Conservation (phyloP, 1,284 basidiomycete species). For the Papiliotrema fonsecae region DNA sequence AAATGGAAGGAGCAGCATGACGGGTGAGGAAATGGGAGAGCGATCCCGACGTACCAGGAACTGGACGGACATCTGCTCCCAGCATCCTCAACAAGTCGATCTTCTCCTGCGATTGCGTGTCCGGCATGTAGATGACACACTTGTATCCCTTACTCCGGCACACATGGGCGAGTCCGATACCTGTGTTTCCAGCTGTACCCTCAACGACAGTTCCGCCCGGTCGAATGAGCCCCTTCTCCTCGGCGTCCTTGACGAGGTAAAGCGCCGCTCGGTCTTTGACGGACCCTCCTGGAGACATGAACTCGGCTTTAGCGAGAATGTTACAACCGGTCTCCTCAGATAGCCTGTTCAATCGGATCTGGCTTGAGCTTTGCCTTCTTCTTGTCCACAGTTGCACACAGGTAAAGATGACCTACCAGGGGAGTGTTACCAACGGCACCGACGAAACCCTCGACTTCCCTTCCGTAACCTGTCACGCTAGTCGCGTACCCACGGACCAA, state of each 20-base stretch:
- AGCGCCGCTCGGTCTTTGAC: conserved; percentile 97
- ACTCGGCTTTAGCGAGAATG: conserved; percentile 93
- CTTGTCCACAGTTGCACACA: not conserved
- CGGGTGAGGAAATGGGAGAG: not conserved
- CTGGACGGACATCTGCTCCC: conserved; percentile 91
- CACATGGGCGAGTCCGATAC: conserved; percentile 89
- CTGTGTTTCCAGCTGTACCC: conserved; percentile 98
- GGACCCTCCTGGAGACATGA: conserved; percentile 98
- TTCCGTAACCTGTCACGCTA: conserved; percentile 30
- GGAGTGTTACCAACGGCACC: conserved; percentile 94
- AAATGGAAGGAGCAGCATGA: not conserved
- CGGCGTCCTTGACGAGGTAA: conserved; percentile 83
- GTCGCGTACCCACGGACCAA: conserved; percentile 31
- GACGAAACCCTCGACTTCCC: conserved; percentile 71
- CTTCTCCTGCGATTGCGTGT: conserved; percentile 96
- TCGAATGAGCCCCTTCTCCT: conserved; percentile 68
- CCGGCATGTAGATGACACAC: conserved; percentile 99
- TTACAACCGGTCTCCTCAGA: conserved; percentile 86
- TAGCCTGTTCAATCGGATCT: conserved; percentile 79
- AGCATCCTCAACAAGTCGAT: conserved; percentile 96
- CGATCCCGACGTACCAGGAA: conserved; percentile 55
- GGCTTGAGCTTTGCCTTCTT: conserved; percentile 1
- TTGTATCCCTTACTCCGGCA: conserved; percentile 90
- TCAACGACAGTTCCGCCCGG: conserved; percentile 95
- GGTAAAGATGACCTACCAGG: conserved; percentile 56